phyloP scores from a whole-genome alignment of 1,284 basidiomycete species.

The Moesziomyces parantarcticus region DNA sequence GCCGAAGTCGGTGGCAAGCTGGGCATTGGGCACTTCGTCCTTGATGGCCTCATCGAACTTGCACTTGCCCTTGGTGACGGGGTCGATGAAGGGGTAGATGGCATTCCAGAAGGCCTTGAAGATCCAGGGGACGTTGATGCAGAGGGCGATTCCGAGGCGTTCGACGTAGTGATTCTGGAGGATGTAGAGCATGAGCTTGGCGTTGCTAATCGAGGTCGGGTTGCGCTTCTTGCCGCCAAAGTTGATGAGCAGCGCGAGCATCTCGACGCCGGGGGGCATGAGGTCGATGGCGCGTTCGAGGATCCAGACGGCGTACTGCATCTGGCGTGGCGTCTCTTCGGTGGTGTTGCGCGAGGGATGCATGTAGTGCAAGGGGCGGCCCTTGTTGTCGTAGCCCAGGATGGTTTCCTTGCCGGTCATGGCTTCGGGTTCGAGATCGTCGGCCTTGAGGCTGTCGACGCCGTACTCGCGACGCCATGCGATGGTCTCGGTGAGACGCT shows the following conservation, averaged over 20 bases:
- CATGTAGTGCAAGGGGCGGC: constrained; percentile 69
- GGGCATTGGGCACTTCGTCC: constrained; percentile 55
- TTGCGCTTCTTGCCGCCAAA: constrained; percentile 60
- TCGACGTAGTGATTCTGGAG: constrained; percentile 67
- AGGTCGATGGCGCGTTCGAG: constrained; percentile 68
- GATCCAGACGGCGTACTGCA: constrained; percentile 69
- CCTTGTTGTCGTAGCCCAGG: constrained; percentile 68
- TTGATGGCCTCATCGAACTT: constrained; percentile 64
- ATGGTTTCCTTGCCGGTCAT: constrained; percentile 69
- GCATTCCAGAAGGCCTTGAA: constrained; percentile 61
- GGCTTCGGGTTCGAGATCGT: constrained; percentile 63
- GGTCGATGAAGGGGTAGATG: constrained; percentile 69
- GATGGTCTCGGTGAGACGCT: constrained; percentile 67
- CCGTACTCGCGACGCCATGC: constrained; percentile 69
- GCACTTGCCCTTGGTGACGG: constrained; percentile 67
- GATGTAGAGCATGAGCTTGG: constrained; percentile 67
- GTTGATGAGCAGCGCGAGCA: constrained; percentile 63
- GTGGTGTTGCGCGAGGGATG: constrained; percentile 66
- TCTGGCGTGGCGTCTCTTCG: constrained; percentile 65
- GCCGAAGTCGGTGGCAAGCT: constrained; percentile 58
- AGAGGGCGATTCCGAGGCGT: constrained; percentile 67
- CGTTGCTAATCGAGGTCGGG: constrained; percentile 58
- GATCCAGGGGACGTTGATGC: constrained; percentile 65
- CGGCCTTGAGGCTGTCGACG: constrained; percentile 65
- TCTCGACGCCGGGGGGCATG: constrained; percentile 68